Base-by-base conservation (phyloP, 2,329 filamentous ascomycete species). In the Xylaria sp. region DNA sequence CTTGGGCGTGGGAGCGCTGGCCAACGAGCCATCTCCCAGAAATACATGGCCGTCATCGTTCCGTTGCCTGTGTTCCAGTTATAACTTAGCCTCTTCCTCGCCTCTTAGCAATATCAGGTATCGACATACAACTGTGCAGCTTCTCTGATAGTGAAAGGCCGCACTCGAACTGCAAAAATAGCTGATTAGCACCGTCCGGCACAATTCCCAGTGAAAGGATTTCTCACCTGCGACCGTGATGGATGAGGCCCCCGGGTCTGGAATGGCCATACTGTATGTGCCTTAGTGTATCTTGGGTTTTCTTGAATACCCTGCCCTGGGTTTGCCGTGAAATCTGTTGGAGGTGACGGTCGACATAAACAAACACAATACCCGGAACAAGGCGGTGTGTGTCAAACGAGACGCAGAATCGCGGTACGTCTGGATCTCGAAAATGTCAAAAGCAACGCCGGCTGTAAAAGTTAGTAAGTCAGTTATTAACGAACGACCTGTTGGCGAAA, bases 21-120 rank as follows among this genome's bases (percentile, higher is more conserved):
- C 94, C 52, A 99, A 81, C 17, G 93, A 97, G 55, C 94, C 94
- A 72, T 99, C 94, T 57, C 94, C 94, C n/a, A 99, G 83, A 70
- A 99, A 99, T 37, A 96, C 74, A 4, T 91, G 92, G 49, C 88
- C 87, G 72, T 97, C 93, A 65, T 99, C 93, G 66, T 75, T 83
- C 69, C 81, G 84, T 47, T 85, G 80, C 63, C 83, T 85, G 61
- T 11, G 38, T 22, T 40, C 9, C 26, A 19, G 59, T 66, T 44
- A 66, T 57, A n/a, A 18, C 42, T 11, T 18, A 13, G 16, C 21
- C 44, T n/a, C 2, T 21, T 1, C 7, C 16, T 4, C 43, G 42
- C 16, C n/a, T 24, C 44, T 16, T 20, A 19, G 39, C 26, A 24
- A 43, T 7, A n/a, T 26, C 41, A 43, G 20, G 7, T 8, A 17